Evolutionary conservation across 1,139 yeast species (phyloP).

Genomic region (Magnusiomyces magnusii): DNA sequence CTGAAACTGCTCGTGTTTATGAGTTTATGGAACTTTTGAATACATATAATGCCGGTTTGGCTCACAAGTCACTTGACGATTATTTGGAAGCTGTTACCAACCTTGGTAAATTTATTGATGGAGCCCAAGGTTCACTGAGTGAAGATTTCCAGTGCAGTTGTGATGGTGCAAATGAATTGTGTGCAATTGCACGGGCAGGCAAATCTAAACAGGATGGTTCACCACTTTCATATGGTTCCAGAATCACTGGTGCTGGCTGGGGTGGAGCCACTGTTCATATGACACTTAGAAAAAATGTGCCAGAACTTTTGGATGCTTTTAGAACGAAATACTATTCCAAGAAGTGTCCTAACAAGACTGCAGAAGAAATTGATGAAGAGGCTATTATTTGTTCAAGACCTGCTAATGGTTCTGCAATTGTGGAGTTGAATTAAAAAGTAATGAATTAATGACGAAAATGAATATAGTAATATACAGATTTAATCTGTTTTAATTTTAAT

Average conservation of each 20-base stretch:
- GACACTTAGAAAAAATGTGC: constrained; percentile 43
- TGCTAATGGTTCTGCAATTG: constrained; percentile 50
- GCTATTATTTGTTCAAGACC: constrained; percentile 55
- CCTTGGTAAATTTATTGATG: constrained; percentile 53
- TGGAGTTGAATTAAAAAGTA: constrained; percentile 9
- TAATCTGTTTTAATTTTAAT: too few species aligned
- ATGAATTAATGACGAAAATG: neutral
- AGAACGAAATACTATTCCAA: constrained; percentile 43
- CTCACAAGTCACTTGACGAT: constrained; percentile 24
- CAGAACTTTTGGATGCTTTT: constrained; percentile 42
- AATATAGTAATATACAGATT: too few species aligned
- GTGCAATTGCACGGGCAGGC: constrained; percentile 42
- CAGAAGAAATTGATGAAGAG: constrained; percentile 26
- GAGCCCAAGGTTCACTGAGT: constrained; percentile 49
- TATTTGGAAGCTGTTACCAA: constrained; percentile 28
- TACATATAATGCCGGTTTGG: constrained; percentile 11
- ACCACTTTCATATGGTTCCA: constrained; percentile 53
- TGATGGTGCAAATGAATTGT: constrained; percentile 45
- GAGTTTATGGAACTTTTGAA: constrained; percentile 36
- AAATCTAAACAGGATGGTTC: neutral
- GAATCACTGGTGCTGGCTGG: constrained; percentile 79
- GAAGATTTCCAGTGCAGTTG: constrained; percentile 49
- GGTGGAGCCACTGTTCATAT: constrained; percentile 69
- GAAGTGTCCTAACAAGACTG: constrained; percentile 42
- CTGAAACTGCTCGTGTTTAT: constrained; percentile 56